Conservation (phyloP, 2,329 filamentous ascomycete genomes). For the Venturia asperata region DNA sequence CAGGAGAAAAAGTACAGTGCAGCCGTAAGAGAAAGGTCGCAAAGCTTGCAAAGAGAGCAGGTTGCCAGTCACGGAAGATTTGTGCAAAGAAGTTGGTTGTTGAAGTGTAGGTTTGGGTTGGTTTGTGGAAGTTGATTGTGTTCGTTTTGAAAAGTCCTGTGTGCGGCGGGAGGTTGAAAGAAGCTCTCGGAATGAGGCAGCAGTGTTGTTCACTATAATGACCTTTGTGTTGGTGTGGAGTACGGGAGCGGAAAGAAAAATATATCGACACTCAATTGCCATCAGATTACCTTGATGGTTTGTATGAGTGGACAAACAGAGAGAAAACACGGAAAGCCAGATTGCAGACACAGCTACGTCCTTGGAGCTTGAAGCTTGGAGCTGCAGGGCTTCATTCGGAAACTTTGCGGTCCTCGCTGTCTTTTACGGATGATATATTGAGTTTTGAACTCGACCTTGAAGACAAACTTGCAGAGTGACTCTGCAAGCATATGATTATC, state of each 20-base stretch:
- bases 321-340: neutral
- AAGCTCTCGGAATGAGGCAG: neutral
- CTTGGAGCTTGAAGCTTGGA: too few relatives aligned
- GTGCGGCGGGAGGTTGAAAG: neutral
- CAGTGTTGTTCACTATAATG: neutral
- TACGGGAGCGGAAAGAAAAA: neutral
- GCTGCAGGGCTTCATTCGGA: too few relatives aligned
- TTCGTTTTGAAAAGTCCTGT: neutral
- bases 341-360: neutral
- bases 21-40: neutral
- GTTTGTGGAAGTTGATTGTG: neutral
- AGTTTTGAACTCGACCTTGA: too few relatives aligned
- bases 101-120: neutral
- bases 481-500: neutral
- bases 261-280: neutral
- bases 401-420: too few relatives aligned
- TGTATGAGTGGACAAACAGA: neutral
- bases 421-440: too few relatives aligned
- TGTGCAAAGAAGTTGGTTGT: neutral
- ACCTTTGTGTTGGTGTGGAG: neutral
- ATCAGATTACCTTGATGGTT: neutral
- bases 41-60: neutral
- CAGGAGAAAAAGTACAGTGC: neutral
- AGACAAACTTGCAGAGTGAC: too few relatives aligned
- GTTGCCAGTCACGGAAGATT: neutral